Evolutionary conservation across 768 basidiomycete species (phyloP).

Genomic region (Serendipita sp.): DNA sequence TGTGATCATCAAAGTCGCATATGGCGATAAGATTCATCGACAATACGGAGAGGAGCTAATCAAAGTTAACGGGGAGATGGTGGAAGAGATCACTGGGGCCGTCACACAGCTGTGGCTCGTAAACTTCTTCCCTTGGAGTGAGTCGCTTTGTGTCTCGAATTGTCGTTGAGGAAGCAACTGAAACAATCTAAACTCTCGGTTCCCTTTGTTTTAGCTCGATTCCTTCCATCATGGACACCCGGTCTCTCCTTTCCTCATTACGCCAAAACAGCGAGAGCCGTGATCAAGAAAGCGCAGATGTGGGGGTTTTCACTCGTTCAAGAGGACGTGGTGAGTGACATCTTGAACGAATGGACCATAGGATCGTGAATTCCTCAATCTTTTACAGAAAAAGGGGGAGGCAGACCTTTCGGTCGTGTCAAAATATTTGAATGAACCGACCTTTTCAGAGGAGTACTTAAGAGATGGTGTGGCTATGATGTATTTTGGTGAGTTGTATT

Average conservation of each 20-base stretch:
- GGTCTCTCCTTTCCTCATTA: slow-evolving; percentile 25
- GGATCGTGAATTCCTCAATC: neutral
- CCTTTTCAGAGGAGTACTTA: neutral
- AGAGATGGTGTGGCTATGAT: neutral
- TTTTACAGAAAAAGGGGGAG: neutral
- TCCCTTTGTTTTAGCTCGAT: slow-evolving; percentile 18
- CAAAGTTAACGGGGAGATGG: neutral
- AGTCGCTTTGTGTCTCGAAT: neutral
- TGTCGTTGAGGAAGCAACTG: neutral
- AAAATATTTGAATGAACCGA: neutral
- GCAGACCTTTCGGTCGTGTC: neutral
- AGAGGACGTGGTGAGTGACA: neutral
- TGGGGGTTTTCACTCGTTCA: neutral
- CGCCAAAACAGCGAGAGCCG: neutral
- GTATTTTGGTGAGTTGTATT: neutral
- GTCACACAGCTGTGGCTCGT: neutral
- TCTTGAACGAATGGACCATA: neutral
- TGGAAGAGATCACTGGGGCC: neutral
- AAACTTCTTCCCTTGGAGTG: neutral
- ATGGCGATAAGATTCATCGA: neutral
- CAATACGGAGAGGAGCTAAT: neutral
- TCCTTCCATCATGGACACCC: slow-evolving; percentile 28
- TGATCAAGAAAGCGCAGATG: neutral
- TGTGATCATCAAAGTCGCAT: neutral
- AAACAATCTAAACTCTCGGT: too few species aligned